phyloP scores from a whole-genome alignment of 257 asterid species.

The Solanum pinnatisectum region DNA sequence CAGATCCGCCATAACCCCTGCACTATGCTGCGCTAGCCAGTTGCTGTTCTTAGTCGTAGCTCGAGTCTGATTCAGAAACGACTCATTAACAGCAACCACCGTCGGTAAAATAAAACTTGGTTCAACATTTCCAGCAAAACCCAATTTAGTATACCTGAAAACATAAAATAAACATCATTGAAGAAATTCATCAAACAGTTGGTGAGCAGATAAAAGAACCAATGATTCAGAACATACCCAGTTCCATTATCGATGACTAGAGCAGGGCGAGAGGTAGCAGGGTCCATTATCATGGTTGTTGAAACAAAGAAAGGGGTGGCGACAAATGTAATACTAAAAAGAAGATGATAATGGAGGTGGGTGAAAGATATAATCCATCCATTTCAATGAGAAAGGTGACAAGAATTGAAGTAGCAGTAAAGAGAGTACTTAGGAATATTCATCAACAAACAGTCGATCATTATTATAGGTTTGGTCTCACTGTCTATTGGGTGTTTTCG shows the following conservation, averaged over 20 bases:
- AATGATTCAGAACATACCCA: slow-evolving; percentile 40
- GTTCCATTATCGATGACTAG: slow-evolving; percentile 95
- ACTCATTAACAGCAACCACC: slow-evolving; percentile 72
- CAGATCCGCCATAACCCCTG: slow-evolving; percentile 97
- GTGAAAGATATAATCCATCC: slow-evolving; percentile 16
- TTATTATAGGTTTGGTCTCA: background rate
- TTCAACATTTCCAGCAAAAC: slow-evolving; percentile 98
- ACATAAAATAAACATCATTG: background rate
- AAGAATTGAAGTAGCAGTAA: background rate
- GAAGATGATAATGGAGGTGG: slow-evolving; percentile 1
- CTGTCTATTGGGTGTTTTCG: background rate
- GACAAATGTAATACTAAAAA: slow-evolving; percentile 5
- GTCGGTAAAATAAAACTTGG: slow-evolving; percentile 83
- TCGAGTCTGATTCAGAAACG: slow-evolving; percentile 69
- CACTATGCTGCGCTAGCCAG: slow-evolving; percentile 76
- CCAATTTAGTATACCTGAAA: slow-evolving; percentile 81
- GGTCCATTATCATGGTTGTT: slow-evolving; percentile 76
- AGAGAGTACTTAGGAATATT: background rate
- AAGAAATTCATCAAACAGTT: slow-evolving; percentile 26
- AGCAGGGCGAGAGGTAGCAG: slow-evolving; percentile 75
- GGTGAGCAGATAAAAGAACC: background rate
- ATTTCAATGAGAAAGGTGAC: slow-evolving; percentile 4
- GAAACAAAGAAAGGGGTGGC: slow-evolving; percentile 15
- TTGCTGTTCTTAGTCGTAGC: slow-evolving; percentile 51
- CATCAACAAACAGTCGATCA: background rate